Conservation (phyloP, 1,284 basidiomycete species). For the Spongiforma sp. region DNA sequence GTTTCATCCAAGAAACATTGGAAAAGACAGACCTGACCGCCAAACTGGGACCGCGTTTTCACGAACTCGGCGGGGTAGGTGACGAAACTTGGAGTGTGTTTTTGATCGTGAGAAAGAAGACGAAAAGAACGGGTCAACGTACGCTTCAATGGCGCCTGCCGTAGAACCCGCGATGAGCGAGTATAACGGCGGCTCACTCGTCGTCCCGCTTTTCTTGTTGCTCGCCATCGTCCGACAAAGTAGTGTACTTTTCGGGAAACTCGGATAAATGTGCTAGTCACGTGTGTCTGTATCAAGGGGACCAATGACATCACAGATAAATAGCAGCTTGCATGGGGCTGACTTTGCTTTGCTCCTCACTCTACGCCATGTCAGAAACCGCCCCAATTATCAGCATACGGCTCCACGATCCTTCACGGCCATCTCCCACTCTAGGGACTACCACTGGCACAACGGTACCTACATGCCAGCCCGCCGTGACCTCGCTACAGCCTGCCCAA, state of each 20-base stretch:
- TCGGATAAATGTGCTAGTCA: too few species aligned
- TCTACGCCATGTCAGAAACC: too few species aligned
- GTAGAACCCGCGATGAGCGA: conserved; percentile 91
- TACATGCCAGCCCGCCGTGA: not conserved
- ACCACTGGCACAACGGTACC: not conserved
- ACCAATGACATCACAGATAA: too few species aligned
- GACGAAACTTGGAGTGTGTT: conserved; percentile 59
- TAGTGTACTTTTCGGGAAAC: too few species aligned
- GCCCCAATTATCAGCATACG: not conserved
- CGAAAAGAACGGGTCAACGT: conserved; percentile 39
- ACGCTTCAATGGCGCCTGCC: conserved; percentile 94
- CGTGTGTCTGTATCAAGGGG: too few species aligned
- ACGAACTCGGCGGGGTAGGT: conserved; percentile 96
- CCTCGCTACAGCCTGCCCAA: not conserved
- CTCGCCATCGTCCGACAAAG: too few species aligned
- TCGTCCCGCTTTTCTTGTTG: too few species aligned
- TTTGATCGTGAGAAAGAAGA: conserved; percentile 14
- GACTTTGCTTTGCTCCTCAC: too few species aligned
- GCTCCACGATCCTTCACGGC: conserved; percentile 25
- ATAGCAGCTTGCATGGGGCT: too few species aligned
- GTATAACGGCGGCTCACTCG: conserved; percentile 80
- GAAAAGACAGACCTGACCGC: conserved; percentile 61
- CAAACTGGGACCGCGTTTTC: conserved; percentile 86
- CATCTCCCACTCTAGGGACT: conserved; percentile 11
- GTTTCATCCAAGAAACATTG: not conserved